Evolutionary conservation across 495 filamentous ascomycete species (phyloP).

Genomic region (Podospora tetraspora): DNA sequence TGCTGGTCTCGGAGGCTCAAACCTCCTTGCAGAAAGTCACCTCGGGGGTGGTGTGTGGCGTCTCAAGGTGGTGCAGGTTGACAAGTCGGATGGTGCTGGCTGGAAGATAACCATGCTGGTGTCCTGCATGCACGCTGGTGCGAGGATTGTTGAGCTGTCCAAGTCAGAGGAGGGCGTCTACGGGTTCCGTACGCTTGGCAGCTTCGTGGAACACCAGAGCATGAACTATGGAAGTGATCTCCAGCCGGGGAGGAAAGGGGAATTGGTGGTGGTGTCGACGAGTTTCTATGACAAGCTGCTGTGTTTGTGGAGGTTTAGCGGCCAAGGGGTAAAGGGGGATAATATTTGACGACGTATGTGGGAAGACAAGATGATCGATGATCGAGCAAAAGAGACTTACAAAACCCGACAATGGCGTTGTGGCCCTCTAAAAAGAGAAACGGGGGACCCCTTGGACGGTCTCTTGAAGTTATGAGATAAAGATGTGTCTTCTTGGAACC

Average conservation of each 20-base stretch:
- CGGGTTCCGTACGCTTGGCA: constrained; percentile 60
- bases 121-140: constrained; percentile 91
- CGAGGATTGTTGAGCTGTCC: constrained; percentile 52
- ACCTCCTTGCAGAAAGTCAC: constrained; percentile 54
- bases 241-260: constrained; percentile 37
- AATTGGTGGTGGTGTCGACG: constrained; percentile 59
- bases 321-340: not conserved
- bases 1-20: constrained; percentile 27
- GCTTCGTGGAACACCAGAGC: constrained; percentile 82
- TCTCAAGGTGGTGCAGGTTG: constrained; percentile 53
- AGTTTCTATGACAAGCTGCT: constrained; percentile 86
- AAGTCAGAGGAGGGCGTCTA: constrained; percentile 41
- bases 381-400: too few relatives aligned
- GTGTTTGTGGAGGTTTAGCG: constrained; percentile 64
- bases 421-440: too few relatives aligned
- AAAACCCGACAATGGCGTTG: too few relatives aligned
- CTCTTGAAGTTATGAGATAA: too few relatives aligned
- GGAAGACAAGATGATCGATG: not conserved
- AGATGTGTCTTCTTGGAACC: too few relatives aligned
- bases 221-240: constrained; percentile 94
- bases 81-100: constrained; percentile 2
- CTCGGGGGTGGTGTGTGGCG: constrained; percentile 92
- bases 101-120: constrained; percentile 60
- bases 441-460: too few relatives aligned
- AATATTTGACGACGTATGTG: not conserved